These are phyloP conservation scores for Tylopilus sp. DNA, from an alignment of 768 basidiomycete species.

Conservation along the genomic window DNA sequence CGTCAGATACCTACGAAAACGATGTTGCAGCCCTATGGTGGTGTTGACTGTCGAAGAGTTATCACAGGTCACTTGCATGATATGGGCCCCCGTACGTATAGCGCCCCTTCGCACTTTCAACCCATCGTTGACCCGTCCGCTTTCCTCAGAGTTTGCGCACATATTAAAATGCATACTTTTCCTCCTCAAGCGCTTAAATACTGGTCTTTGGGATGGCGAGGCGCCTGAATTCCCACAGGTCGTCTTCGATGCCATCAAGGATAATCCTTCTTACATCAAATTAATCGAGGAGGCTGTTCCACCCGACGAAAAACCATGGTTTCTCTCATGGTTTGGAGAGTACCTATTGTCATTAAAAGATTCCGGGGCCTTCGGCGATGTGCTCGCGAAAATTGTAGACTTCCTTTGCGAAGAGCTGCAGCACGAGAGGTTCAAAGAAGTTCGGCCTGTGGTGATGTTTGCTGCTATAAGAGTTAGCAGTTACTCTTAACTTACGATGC, in stretches of 20 bases:
- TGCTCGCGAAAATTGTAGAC: constrained; percentile 68
- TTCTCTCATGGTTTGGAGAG: constrained; percentile 63
- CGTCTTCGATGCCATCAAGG: constrained; percentile 79
- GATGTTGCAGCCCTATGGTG: constrained; percentile 33
- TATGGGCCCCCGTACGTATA: constrained; percentile 54
- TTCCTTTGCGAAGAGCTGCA: constrained; percentile 82
- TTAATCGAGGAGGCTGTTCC: constrained; percentile 38
- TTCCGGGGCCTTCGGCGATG: constrained; percentile 49
- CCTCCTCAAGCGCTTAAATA: constrained; percentile 54
- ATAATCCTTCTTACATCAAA: constrained; percentile 58
- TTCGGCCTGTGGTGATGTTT: constrained; percentile 58
- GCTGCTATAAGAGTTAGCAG: constrained; percentile 60
- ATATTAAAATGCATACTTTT: constrained; percentile 58
- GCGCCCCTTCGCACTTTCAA: constrained; percentile 8
- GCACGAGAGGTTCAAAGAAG: constrained; percentile 62
- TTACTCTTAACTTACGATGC: background rate
- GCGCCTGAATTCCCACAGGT: constrained; percentile 70
- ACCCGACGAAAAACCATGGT: constrained; percentile 40
- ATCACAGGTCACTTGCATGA: constrained; percentile 61
- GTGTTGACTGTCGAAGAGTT: constrained; percentile 47
- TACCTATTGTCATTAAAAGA: constrained; percentile 56
- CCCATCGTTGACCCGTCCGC: constrained; percentile 1
- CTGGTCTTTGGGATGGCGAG: constrained; percentile 66
- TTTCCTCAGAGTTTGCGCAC: constrained; percentile 51
- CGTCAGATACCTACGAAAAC: constrained; percentile 51